Evolutionary conservation across 2,329 filamentous ascomycete genomes (phyloP).

Genomic region (Fusarium lyarnte): DNA sequence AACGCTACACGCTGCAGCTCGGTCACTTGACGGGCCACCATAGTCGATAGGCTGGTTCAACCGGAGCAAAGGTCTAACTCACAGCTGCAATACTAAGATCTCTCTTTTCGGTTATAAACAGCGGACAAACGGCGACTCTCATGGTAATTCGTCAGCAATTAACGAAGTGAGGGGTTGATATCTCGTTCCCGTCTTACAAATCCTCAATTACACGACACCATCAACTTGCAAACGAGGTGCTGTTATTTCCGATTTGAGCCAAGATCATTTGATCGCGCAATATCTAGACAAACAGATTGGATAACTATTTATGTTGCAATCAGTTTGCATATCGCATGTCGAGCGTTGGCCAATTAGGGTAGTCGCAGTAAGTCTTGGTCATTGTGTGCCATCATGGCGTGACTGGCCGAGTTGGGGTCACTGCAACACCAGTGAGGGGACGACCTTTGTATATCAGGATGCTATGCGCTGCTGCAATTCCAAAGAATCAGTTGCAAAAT

Average conservation of each 20-base stretch:
- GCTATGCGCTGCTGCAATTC: accelerated
- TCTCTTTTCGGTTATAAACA: not conserved
- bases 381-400: slow-evolving; percentile 22
- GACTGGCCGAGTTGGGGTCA: not conserved
- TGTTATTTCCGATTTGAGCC: not conserved
- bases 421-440: not conserved
- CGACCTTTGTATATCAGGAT: slow-evolving; percentile 1
- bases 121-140: not conserved
- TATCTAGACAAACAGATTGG: not conserved
- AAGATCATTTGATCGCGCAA: not conserved
- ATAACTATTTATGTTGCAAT: slow-evolving; percentile 19
- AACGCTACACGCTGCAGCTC: accelerated
- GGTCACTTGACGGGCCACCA: accelerated
- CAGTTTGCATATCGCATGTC: slow-evolving; percentile 14
- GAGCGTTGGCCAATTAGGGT: not conserved
- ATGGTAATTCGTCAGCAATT: not conserved
- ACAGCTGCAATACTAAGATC: accelerated
- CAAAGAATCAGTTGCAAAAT: accelerated
- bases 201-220: slow-evolving; percentile 9
- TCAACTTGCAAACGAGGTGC: not conserved
- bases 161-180: not conserved
- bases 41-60: too few species aligned
- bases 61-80: accelerated
- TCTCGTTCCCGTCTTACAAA: slow-evolving; percentile 3
- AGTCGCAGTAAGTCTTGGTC: not conserved